Evolutionary conservation across 306 rosid species (phyloP).

Genomic region (Vigna radiata): DNA sequence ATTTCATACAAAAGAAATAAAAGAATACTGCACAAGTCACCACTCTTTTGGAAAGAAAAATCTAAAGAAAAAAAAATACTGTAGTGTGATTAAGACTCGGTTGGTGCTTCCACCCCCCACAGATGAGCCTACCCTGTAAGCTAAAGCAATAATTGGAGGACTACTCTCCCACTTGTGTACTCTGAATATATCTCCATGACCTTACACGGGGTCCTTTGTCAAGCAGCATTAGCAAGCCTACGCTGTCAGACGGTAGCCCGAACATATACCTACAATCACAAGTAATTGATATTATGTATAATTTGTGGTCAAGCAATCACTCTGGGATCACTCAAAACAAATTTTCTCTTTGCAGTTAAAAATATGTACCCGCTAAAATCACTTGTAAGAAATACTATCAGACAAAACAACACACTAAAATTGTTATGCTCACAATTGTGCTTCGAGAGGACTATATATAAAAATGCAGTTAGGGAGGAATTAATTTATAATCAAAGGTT

Average conservation of each 20-base stretch:
- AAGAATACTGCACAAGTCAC: conserved; percentile 57
- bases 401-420: neutral
- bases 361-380: neutral
- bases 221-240: conserved; percentile 81
- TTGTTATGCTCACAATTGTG: neutral
- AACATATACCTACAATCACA: conserved; percentile 68
- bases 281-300: conserved; percentile 24
- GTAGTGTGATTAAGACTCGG: conserved; percentile 44
- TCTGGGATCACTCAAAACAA: conserved; percentile 13
- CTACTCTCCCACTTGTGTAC: conserved; percentile 61
- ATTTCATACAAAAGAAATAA: conserved; percentile 50
- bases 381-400: conserved; percentile 12
- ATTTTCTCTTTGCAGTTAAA: neutral
- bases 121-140: conserved; percentile 39
- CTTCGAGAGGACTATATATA: neutral
- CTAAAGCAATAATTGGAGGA: conserved; percentile 40
- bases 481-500: conserved; percentile 7
- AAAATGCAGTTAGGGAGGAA: neutral
- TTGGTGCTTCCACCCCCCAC: conserved; percentile 37
- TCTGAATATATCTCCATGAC: conserved; percentile 85
- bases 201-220: conserved; percentile 64
- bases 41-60: conserved; percentile 53
- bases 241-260: conserved; percentile 63
- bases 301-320: conserved; percentile 26
- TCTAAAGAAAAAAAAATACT: conserved; percentile 36